phyloP scores from a whole-genome alignment of 192 early-diverging fungal genomes.

The Cetraspora pellucida region DNA sequence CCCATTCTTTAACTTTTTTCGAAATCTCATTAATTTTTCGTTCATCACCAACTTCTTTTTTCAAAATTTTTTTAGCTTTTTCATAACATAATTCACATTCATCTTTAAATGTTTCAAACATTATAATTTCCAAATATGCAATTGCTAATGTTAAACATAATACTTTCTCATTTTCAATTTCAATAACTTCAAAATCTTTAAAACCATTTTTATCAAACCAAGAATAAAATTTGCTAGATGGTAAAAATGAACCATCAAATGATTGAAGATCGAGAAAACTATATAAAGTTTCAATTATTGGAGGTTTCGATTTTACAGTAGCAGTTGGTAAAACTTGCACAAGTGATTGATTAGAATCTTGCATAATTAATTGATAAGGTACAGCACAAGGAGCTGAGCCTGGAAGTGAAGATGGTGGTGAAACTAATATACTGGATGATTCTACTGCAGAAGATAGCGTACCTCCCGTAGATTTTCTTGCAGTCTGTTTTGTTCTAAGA shows the following conservation, averaged over 20 bases:
- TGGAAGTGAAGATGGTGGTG: too few species aligned
- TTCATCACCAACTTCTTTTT: background rate
- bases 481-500: background rate
- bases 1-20: background rate
- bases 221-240: background rate
- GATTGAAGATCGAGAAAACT: slow-evolving; percentile 13
- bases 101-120: slow-evolving; percentile 7
- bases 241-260: slow-evolving; percentile 28
- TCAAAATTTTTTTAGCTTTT: slow-evolving; percentile 27
- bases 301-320: background rate
- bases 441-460: too few species aligned
- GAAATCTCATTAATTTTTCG: background rate
- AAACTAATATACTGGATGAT: too few species aligned
- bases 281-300: background rate
- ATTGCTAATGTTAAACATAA: background rate
- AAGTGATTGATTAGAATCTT: too few species aligned
- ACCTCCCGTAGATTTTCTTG: background rate
- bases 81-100: slow-evolving; percentile 28
- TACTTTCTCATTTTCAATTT: background rate
- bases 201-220: background rate
- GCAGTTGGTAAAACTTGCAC: background rate
- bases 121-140: slow-evolving; percentile 10
- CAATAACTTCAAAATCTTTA: background rate
- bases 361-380: too few species aligned
- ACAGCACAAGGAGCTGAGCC: too few species aligned